Evolutionary conservation across 1,284 basidiomycete genomes (phyloP).

Genomic region (Moesziomyces sp.): DNA sequence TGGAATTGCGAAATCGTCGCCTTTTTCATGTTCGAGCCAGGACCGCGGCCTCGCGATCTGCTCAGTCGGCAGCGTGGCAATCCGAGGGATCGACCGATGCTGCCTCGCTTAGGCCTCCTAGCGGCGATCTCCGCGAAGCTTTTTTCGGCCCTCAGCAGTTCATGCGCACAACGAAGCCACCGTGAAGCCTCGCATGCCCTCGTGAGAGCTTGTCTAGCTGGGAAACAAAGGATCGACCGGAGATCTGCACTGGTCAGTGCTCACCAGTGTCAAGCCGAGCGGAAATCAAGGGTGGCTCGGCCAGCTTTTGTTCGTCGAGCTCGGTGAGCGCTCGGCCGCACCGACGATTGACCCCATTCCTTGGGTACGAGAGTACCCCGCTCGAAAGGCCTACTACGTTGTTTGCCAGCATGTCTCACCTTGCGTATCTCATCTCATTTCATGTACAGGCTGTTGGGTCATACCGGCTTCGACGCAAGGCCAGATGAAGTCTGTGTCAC

Average conservation of each 20-base stretch:
- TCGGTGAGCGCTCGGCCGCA: constrained; percentile 27
- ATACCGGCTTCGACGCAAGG: too few relatives aligned
- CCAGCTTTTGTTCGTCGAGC: background rate
- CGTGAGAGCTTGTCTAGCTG: background rate
- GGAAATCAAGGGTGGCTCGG: background rate
- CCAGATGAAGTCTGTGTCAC: background rate
- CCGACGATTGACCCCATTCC: too few relatives aligned
- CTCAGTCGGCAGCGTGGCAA: constrained; percentile 2
- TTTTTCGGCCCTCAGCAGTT: background rate
- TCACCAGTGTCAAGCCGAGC: constrained; percentile 2
- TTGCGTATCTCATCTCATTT: too few relatives aligned
- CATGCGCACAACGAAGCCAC: background rate
- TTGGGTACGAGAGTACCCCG: background rate
- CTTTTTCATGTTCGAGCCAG: background rate
- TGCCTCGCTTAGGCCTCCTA: constrained; percentile 17
- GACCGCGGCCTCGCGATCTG: constrained; percentile 8
- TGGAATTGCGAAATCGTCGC: background rate
- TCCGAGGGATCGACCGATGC: constrained; percentile 13
- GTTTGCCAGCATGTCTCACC: too few relatives aligned
- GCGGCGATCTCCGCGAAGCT: constrained; percentile 24
- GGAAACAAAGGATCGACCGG: background rate
- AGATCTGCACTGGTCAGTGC: background rate
- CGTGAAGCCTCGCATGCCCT: too few relatives aligned
- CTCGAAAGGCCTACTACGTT: too few relatives aligned
- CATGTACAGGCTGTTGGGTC: too few relatives aligned